Base-by-base conservation (phyloP, 2,329 filamentous ascomycete genomes). In the Xylaria sp. region DNA sequence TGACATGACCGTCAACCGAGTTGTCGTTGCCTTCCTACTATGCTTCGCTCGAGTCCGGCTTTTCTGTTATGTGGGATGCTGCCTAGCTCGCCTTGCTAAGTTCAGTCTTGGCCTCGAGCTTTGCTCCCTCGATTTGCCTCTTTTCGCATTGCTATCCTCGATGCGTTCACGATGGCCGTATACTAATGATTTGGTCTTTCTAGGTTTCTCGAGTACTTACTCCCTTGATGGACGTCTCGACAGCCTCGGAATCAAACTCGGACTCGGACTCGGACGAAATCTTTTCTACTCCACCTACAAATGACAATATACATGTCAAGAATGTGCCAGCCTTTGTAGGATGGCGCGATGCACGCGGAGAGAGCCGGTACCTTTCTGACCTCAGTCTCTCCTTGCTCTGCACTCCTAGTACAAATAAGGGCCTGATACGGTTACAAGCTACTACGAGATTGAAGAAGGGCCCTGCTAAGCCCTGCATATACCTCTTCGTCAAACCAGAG, bases 381-480 rank as follows among this genome's bases (percentile, higher is more conserved):
- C 5, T 59, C 4, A 46, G 3, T 34, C 37, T 69, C 34, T 34
- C 52, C 15, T 25, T 69, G 3, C 51, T 50, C 18, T 59, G 65
- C 32, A 54, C 18, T 10, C 23, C 58, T 7, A 3, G 15, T 39
- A 54, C 37, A 0, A 32, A 66, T 20, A 69, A 32, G 5, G 58
- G 58, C 2, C 48, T 63, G 1, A 13, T 69, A 46, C 39, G 46
- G 20, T 59, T 69, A 54, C 62, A 59, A 41, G 23, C 58, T 1
- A 55, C 58, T 10, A 66, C 58, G 15, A 63, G 48, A 37, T n/a
- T 69, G 39, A 69, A 66, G 23, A 69, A 69, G 23, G 67, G 67
- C 0, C 52, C 52, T 10, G 37, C 25, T 0, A 69, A 63, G 44
- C 67, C 63, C 2, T 41, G 15, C 20, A 65, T 69, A 39, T 66